phyloP scores from a whole-genome alignment of 768 basidiomycete genomes.

The Lentinula boryana region DNA sequence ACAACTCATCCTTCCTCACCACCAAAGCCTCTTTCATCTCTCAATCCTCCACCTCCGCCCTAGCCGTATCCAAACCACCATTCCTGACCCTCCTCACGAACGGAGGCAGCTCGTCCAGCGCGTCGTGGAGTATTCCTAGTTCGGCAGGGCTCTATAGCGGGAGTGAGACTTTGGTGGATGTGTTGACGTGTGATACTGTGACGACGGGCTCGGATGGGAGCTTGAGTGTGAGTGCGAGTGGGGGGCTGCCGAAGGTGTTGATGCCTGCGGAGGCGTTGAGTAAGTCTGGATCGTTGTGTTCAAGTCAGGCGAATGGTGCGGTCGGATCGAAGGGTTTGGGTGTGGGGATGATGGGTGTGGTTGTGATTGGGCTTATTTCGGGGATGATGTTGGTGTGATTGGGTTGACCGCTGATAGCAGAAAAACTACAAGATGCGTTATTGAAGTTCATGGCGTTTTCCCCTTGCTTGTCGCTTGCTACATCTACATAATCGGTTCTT shows the following conservation, averaged over 20 bases:
- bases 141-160: constrained; percentile 38
- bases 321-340: neutral
- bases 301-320: constrained; percentile 8
- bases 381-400: neutral
- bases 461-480: no score
- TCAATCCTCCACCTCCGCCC: constrained; percentile 28
- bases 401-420: neutral
- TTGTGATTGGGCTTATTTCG: neutral
- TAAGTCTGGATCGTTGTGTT: constrained; percentile 13
- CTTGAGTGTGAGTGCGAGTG: constrained; percentile 28
- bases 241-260: constrained; percentile 40
- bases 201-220: constrained; percentile 33
- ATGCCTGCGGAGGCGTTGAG: constrained; percentile 16
- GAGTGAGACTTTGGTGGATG: constrained; percentile 43
- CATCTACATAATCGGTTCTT: no score
- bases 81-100: constrained; percentile 54
- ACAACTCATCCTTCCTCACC: constrained; percentile 37
- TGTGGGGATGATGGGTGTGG: constrained; percentile 6
- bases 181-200: constrained; percentile 40
- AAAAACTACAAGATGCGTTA: no score
- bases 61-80: constrained; percentile 51
- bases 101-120: constrained; percentile 26
- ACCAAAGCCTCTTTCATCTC: constrained; percentile 44
- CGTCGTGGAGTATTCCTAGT: constrained; percentile 10
- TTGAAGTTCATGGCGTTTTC: no score